phyloP scores from a whole-genome alignment of 352 stramenopile genomes.

The Pythium brassicae region DNA sequence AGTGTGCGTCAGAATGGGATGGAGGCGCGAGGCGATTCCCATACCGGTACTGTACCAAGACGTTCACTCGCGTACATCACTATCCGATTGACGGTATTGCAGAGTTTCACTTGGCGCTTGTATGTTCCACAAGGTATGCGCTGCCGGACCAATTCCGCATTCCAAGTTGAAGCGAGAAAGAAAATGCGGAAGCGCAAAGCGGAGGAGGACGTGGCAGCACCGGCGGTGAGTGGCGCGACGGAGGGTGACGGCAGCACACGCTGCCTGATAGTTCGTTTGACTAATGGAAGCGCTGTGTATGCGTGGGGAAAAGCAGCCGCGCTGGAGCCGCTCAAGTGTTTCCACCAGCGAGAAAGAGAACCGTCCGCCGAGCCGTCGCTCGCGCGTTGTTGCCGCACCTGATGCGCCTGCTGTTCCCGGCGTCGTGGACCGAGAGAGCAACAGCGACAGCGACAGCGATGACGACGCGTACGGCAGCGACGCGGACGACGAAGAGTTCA shows the following conservation, averaged over 20 bases:
- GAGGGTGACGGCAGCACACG: background rate
- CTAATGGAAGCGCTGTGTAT: background rate
- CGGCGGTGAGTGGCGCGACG: background rate
- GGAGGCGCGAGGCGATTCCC: background rate
- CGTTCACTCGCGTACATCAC: background rate
- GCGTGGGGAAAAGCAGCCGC: background rate
- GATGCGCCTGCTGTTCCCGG: background rate
- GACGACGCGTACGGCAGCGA: slow-evolving; percentile 17
- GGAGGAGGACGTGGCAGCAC: background rate
- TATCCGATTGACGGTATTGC: background rate
- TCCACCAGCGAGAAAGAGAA: background rate
- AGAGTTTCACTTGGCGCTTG: background rate
- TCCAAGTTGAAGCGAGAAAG: slow-evolving; percentile 3
- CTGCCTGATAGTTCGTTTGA: background rate
- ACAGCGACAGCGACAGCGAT: slow-evolving; percentile 1
- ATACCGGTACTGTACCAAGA: background rate
- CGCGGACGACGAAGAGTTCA: slow-evolving; percentile 41
- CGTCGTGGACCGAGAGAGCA: background rate
- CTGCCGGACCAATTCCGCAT: slow-evolving; percentile 4
- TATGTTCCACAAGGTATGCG: background rate
- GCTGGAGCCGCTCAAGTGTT: background rate
- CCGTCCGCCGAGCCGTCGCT: background rate
- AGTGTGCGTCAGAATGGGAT: background rate
- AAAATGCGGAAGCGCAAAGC: slow-evolving; percentile 15
- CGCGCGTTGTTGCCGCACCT: background rate